phyloP scores from a whole-genome alignment of 192 early-diverging fungal genomes.

The Coemansia sp. region DNA sequence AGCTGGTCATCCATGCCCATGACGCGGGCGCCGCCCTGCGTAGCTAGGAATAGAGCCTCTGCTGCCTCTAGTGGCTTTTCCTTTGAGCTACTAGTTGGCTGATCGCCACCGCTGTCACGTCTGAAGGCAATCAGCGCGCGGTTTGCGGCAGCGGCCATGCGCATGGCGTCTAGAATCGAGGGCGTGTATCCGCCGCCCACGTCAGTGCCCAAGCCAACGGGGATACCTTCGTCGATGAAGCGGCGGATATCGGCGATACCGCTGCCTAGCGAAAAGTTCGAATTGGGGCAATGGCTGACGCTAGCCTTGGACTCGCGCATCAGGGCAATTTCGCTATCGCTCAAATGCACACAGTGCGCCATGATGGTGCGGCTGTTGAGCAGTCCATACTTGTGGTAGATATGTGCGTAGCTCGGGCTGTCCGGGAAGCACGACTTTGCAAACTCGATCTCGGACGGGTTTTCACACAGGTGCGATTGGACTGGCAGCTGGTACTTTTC shows the following conservation, averaged over 20 bases:
- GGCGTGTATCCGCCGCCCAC: constrained; percentile 88
- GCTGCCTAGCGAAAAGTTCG: constrained; percentile 84
- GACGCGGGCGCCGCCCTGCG: constrained; percentile 85
- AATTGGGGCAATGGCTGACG: constrained; percentile 90
- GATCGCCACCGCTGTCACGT: constrained; percentile 20
- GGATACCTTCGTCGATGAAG: constrained; percentile 70
- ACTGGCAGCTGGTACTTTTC: constrained; percentile 74
- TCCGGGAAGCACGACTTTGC: constrained; percentile 76
- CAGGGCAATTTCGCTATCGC: constrained; percentile 68
- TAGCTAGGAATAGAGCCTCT: constrained; percentile 87
- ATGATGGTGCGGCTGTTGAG: constrained; percentile 78
- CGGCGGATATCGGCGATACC: constrained; percentile 82
- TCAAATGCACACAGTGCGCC: constrained; percentile 94
- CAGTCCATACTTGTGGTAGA: constrained; percentile 78
- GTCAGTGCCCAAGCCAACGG: constrained; percentile 94
- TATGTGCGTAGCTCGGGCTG: constrained; percentile 68
- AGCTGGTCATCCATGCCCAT: constrained; percentile 71
- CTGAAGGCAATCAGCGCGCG: constrained; percentile 58
- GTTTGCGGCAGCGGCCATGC: constrained; percentile 75
- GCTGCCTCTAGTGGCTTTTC: constrained; percentile 60
- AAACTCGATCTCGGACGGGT: constrained; percentile 75
- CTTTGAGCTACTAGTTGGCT: neutral
- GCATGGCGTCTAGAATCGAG: constrained; percentile 86
- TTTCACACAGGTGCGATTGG: constrained; percentile 94
- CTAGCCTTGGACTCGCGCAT: constrained; percentile 69